These are phyloP conservation scores for Trebouxia sp. DNA, from an alignment of 139 green algal genomes.

Conservation along the genomic window DNA sequence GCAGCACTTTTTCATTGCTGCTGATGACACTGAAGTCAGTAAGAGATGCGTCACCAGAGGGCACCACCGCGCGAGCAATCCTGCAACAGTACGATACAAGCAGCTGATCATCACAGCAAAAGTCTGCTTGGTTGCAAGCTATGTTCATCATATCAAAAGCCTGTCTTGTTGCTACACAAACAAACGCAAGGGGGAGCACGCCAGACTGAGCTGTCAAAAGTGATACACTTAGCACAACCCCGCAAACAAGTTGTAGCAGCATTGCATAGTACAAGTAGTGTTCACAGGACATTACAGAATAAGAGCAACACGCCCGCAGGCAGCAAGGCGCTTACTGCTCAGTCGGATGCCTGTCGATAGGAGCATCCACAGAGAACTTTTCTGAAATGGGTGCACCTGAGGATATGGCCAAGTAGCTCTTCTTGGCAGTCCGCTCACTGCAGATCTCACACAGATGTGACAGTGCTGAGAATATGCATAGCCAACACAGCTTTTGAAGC, in stretches of 20 bases:
- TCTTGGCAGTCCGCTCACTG: slow-evolving; percentile 47
- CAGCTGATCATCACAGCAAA: too few relatives aligned
- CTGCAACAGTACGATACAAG: slow-evolving; percentile 26
- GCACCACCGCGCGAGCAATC: slow-evolving; percentile 39
- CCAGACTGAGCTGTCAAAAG: too few relatives aligned
- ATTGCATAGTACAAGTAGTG: too few relatives aligned
- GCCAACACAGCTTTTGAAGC: too few relatives aligned
- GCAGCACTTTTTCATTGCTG: not conserved
- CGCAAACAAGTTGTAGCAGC: too few relatives aligned
- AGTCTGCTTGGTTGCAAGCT: too few relatives aligned
- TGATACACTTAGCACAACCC: too few relatives aligned
- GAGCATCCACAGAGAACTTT: slow-evolving; percentile 56
- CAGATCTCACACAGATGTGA: not conserved
- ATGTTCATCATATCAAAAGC: too few relatives aligned
- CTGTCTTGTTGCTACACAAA: slow-evolving; percentile 2
- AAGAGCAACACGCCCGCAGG: too few relatives aligned
- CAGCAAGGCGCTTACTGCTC: slow-evolving; percentile 44
- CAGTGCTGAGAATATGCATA: not conserved
- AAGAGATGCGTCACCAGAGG: slow-evolving; percentile 54
- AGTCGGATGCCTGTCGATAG: slow-evolving; percentile 59
- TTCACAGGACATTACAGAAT: too few relatives aligned
- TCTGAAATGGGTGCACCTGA: slow-evolving; percentile 47
- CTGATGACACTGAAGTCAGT: slow-evolving; percentile 62
- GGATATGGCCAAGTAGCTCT: slow-evolving; percentile 75
- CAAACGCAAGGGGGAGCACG: too few relatives aligned